phyloP scores from a whole-genome alignment of 495 filamentous ascomycete species.

The Podospora anserina region DNA sequence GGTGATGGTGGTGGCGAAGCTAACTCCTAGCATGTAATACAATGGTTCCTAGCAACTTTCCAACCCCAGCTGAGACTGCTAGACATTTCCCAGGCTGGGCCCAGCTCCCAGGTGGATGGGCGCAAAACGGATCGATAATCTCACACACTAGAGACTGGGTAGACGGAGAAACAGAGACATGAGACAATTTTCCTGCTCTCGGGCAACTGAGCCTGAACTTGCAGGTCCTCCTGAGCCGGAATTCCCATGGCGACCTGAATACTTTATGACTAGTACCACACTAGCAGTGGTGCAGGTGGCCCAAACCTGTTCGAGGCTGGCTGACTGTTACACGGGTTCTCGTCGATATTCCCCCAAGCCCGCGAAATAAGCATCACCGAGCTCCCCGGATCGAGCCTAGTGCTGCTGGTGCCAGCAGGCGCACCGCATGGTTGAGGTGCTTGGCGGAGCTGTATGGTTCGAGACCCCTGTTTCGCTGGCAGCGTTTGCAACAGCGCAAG shows the following conservation, averaged over 20 bases:
- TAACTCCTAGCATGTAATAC: neutral
- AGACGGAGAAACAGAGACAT: neutral
- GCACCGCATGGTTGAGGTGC: neutral
- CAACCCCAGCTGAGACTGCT: neutral
- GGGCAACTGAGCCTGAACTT: neutral
- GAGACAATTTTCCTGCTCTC: slow-evolving; percentile 6
- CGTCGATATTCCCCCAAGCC: neutral
- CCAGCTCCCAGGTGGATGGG: neutral
- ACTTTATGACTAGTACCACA: slow-evolving; percentile 8
- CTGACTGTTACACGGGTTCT: slow-evolving; percentile 6
- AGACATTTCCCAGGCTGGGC: neutral
- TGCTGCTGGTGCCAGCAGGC: neutral
- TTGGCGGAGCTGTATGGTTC: neutral
- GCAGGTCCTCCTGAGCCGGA: neutral
- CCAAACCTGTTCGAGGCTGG: slow-evolving; percentile 4
- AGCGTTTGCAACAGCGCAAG: neutral
- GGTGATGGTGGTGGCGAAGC: neutral
- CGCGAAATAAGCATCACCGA: slow-evolving; percentile 11
- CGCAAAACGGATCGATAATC: neutral
- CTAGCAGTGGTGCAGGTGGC: neutral
- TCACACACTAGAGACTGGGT: neutral
- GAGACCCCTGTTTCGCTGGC: neutral
- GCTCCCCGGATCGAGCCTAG: slow-evolving; percentile 4
- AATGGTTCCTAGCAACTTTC: neutral
- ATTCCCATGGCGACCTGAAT: neutral